phyloP scores from a whole-genome alignment of 2,329 filamentous ascomycete genomes.

The Calonectria naviculata region DNA sequence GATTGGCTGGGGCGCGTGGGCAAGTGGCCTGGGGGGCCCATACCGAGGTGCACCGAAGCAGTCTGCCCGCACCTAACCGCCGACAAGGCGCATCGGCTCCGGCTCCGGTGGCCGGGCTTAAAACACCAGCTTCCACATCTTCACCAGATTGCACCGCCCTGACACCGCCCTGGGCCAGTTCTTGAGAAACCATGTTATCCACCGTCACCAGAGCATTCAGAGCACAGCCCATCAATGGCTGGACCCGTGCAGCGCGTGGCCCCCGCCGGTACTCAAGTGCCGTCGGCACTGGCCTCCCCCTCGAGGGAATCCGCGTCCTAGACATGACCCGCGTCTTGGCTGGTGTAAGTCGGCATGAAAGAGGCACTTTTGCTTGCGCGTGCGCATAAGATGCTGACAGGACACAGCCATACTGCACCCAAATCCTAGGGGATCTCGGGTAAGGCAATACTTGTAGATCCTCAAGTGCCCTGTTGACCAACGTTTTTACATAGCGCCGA shows the following conservation, averaged over 20 bases:
- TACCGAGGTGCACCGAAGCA: constrained; percentile 18
- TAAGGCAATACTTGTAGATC: constrained; percentile 56
- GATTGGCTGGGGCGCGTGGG: constrained; percentile 12
- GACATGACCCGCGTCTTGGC: constrained; percentile 98
- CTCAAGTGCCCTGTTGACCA: constrained; percentile 21
- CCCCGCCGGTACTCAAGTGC: constrained; percentile 45
- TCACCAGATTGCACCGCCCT: constrained; percentile 1
- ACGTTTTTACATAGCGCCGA: constrained; percentile 73
- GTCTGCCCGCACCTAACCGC: constrained; percentile 22
- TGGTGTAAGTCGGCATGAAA: constrained; percentile 72
- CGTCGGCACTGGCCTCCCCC: constrained; percentile 61
- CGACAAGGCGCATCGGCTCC: constrained; percentile 2
- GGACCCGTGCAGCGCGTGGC: constrained; percentile 16
- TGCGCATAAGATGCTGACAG: constrained; percentile 23
- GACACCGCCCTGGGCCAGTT: constrained; percentile 9
- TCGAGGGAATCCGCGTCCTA: constrained; percentile 88
- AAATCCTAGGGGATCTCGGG: constrained; percentile 96
- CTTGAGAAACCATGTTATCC: constrained; percentile 30
- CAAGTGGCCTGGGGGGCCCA: not conserved
- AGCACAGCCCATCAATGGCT: constrained; percentile 31
- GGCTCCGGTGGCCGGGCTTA: constrained; percentile 17
- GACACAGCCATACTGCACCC: constrained; percentile 90
- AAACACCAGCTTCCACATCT: constrained; percentile 10
- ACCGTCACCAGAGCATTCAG: constrained; percentile 31
- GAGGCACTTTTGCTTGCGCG: not conserved